phyloP scores from a whole-genome alignment of 225 moss, liverwort and hornwort genomes.

The Bryoerythrophyllum caledonicum region DNA sequence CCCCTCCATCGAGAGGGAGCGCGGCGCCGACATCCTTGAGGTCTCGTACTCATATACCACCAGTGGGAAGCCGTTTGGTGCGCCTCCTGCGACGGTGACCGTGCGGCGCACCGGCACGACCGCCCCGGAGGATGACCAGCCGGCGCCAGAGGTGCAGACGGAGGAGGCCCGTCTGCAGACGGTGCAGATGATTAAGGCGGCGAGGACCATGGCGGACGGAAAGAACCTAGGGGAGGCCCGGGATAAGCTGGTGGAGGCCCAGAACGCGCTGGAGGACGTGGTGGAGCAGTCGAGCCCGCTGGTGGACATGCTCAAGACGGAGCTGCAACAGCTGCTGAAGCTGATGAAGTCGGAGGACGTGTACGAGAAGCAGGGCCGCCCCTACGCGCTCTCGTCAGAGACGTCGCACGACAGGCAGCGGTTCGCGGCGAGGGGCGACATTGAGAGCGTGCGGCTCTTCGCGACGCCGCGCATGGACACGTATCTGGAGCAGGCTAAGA shows the following conservation, averaged over 20 bases:
- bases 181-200: slow-evolving; percentile 1
- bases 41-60: background rate
- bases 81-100: background rate
- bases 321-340: slow-evolving; percentile 10
- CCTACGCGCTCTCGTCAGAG: slow-evolving; percentile 6
- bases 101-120: background rate
- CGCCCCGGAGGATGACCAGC: background rate
- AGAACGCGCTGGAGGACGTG: slow-evolving; percentile 2
- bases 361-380: slow-evolving; percentile 5
- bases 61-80: background rate
- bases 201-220: slow-evolving; percentile 5
- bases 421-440: slow-evolving; percentile 9
- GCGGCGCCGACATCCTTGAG: background rate
- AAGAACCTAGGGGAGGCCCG: background rate
- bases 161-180: slow-evolving; percentile 4
- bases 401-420: slow-evolving; percentile 10
- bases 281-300: slow-evolving; percentile 6
- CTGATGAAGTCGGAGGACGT: slow-evolving; percentile 5
- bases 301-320: background rate
- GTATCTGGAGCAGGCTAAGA: slow-evolving; percentile 3
- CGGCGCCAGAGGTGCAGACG: slow-evolving; percentile 6
- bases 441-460: background rate
- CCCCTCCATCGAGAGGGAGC: background rate
- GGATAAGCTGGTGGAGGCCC: slow-evolving; percentile 3
- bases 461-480: slow-evolving; percentile 11